These are phyloP conservation scores for Thalia dealbata DNA, from an alignment of 176 grass and related monocot genomes.

Conservation along the genomic window DNA sequence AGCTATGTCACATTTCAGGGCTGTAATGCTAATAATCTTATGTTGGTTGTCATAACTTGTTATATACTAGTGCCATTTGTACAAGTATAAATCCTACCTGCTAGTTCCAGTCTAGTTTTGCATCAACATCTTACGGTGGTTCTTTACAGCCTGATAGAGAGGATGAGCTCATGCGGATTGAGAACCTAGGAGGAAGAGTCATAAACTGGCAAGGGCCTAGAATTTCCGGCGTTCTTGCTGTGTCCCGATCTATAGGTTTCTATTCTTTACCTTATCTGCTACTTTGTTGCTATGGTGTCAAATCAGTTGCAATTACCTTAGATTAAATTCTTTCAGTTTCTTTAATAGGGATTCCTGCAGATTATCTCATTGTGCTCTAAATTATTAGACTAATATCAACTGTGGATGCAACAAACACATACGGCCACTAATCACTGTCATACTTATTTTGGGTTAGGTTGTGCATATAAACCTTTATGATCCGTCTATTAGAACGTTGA, in stretches of 20 bases:
- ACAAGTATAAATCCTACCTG: not conserved
- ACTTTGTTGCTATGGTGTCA: not conserved
- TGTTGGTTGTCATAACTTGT: not conserved
- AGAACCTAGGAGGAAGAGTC: conserved; percentile 33
- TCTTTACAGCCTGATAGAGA: conserved; percentile 43
- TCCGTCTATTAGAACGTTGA: not conserved
- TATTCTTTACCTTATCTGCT: not conserved
- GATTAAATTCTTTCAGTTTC: not conserved
- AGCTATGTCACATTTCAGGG: not conserved
- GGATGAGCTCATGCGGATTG: conserved; percentile 37
- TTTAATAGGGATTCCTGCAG: not conserved
- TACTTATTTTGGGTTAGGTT: not conserved
- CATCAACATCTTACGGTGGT: conserved; percentile 19
- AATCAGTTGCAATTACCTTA: not conserved
- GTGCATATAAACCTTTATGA: not conserved
- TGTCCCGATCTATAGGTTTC: conserved; percentile 41
- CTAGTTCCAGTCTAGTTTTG: not conserved
- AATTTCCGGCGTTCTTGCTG: conserved; percentile 31
- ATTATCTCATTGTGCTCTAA: not conserved
- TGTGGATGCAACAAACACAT: not conserved
- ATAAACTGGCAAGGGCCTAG: conserved; percentile 35
- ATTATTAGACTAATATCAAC: not conserved
- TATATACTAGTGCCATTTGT: not conserved
- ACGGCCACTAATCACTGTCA: not conserved
- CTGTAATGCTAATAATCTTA: not conserved